These are phyloP conservation scores for Curvularia hawaiiensis DNA, from an alignment of 2,329 filamentous ascomycete genomes.

Conservation along the genomic window DNA sequence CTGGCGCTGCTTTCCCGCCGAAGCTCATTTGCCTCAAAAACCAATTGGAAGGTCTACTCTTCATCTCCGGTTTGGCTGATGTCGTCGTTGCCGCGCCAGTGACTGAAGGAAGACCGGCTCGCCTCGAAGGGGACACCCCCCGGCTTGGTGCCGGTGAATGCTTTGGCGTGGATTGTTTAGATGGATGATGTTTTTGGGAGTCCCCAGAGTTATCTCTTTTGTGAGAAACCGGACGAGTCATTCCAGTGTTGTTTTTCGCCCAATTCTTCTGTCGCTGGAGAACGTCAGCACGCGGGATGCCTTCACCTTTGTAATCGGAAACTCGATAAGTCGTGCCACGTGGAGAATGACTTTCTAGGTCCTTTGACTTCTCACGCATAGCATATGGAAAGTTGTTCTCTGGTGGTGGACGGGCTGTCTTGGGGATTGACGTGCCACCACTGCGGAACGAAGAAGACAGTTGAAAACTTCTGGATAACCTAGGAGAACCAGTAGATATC, in stretches of 20 bases:
- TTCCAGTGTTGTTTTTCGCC: constrained; percentile 14
- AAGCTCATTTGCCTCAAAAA: constrained; percentile 49
- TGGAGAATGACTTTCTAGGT: constrained; percentile 29
- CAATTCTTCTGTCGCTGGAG: constrained; percentile 35
- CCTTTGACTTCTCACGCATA: constrained; percentile 28
- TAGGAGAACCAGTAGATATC: constrained; percentile 19
- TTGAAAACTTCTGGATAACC: constrained; percentile 28
- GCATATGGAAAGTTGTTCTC: constrained; percentile 33
- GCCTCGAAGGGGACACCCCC: constrained; percentile 37
- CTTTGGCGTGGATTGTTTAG: constrained; percentile 27
- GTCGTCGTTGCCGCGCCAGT: constrained; percentile 7
- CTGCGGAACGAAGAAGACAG: constrained; percentile 42
- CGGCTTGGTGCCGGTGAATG: constrained; percentile 39
- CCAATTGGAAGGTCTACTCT: constrained; percentile 39
- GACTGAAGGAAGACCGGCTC: constrained; percentile 23
- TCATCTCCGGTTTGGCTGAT: constrained; percentile 20
- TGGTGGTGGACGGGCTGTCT: constrained; percentile 29
- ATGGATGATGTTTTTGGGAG: constrained; percentile 23
- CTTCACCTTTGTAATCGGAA: constrained; percentile 19
- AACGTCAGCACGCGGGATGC: constrained; percentile 39
- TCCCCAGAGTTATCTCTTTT: constrained; percentile 35
- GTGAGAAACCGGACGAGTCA: constrained; percentile 25
- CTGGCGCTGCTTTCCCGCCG: constrained; percentile 36
- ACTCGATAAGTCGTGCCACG: constrained; percentile 20
- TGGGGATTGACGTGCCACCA: constrained; percentile 25